Base-by-base conservation (phyloP, 441 rosid genomes). In the Adansonia madagascariensis region DNA sequence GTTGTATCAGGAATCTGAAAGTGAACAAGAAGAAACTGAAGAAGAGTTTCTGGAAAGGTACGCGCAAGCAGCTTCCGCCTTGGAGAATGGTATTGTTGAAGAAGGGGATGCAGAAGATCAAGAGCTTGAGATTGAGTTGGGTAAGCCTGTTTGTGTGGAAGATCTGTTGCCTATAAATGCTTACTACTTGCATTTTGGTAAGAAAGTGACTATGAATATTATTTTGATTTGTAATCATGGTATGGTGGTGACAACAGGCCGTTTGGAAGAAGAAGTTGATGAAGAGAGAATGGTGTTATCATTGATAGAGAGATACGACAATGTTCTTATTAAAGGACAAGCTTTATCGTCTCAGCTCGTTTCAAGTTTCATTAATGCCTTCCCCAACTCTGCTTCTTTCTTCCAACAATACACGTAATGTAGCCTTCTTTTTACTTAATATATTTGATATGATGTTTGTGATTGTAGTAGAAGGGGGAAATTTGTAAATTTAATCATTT, bases 31-130 rank as follows among this genome's bases (percentile, higher is more conserved):
- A 81, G 98, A 92, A 94, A 94, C 97, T 4, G 91, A 92, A 77
- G 93, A 91, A 84, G 91, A 94, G 80, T 91, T 92, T 82, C 83
- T 94, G 49, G 92, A 92, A 81, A 91, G 98, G 81, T 90, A 94
- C 89, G 98, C 97, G 60, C 81, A 83, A 86, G 90, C 91, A 53
- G 98, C 98, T 27, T 82, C 80, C 59, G 92, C 84, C 44, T 85
- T 92, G 83, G 94, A 91, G 62, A 79, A 88, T 69, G 79, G 83
- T 74, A 67, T 77, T 22, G 74, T 87, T 49, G 97, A 90, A 80
- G 97, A 94, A 81, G 92, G 87, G 17, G 96, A 92, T 68, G 80
- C 82, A 41, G 94, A 91, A 77, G 92, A 89, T 77, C 87, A 87
- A 77, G 94, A 92, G 41, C 81, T 77, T 73, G 96, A 87, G 79